phyloP scores from a whole-genome alignment of 805 yeast species.

The Clavispora santaluciae region DNA sequence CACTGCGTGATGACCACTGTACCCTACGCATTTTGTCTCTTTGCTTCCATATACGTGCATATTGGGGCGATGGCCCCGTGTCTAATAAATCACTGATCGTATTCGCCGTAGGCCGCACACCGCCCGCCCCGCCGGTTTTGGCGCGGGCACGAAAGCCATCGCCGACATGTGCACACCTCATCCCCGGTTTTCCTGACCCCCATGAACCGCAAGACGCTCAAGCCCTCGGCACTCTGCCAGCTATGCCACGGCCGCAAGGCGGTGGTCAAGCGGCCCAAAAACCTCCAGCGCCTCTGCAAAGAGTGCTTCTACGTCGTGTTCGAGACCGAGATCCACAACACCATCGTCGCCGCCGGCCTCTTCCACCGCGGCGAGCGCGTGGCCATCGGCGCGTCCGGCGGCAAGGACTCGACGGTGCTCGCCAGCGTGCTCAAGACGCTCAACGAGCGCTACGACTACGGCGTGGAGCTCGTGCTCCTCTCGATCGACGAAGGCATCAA shows the following conservation, averaged over 20 bases:
- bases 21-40: background rate
- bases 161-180: constrained; percentile 1
- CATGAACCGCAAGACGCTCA: constrained; percentile 18
- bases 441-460: constrained; percentile 85
- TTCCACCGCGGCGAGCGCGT: constrained; percentile 80
- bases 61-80: constrained; percentile 1
- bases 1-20: constrained; percentile 3
- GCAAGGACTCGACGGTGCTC: constrained; percentile 94
- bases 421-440: constrained; percentile 83
- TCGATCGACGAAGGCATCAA: constrained; percentile 96
- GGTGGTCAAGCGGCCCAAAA: constrained; percentile 86
- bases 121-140: too few species aligned
- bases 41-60: constrained; percentile 1
- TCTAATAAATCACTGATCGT: background rate
- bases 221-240: constrained; percentile 60
- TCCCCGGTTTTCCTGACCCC: background rate
- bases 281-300: constrained; percentile 83
- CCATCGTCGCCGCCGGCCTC: constrained; percentile 65
- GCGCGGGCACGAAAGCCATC: too few species aligned
- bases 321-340: constrained; percentile 93
- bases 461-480: constrained; percentile 74
- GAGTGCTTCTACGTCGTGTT: constrained; percentile 85
- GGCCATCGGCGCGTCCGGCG: constrained; percentile 98
- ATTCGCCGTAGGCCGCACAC: background rate
- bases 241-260: constrained; percentile 80